Conservation (phyloP, 2,329 filamentous ascomycete genomes). For the Epichloe glyceriae region DNA sequence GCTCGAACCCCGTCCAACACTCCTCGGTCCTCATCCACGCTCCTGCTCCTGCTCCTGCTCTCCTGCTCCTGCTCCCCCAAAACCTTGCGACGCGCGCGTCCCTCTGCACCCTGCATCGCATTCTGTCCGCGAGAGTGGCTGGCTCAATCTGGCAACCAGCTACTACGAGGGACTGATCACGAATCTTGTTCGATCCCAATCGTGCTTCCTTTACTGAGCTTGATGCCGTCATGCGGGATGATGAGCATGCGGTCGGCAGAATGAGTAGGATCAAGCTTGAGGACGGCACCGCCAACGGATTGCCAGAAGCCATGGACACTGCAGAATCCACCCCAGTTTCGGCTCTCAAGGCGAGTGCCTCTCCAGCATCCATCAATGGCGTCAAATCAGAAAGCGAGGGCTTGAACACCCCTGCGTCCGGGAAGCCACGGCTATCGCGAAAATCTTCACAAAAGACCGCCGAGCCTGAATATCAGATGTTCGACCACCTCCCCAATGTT, state of each 20-base stretch:
- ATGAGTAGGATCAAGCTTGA: slow-evolving; percentile 34
- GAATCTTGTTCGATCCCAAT: background rate
- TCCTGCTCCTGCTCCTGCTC: background rate
- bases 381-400: slow-evolving; percentile 27
- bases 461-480: slow-evolving; percentile 51
- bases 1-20: slow-evolving; percentile 1
- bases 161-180: too few species aligned
- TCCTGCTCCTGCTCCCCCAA: background rate
- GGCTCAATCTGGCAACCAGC: background rate
- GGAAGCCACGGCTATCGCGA: slow-evolving; percentile 56
- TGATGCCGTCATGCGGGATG: slow-evolving; percentile 26
- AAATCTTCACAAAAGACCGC: slow-evolving; percentile 56
- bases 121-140: background rate
- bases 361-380: slow-evolving; percentile 32
- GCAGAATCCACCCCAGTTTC: slow-evolving; percentile 26
- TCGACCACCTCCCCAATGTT: slow-evolving; percentile 61
- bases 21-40: background rate
- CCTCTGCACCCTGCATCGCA: background rate
- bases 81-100: slow-evolving; percentile 2
- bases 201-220: background rate
- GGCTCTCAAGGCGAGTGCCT: slow-evolving; percentile 16
- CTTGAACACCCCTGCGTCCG: slow-evolving; percentile 33
- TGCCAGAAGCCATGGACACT: slow-evolving; percentile 27
- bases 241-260: slow-evolving; percentile 25
- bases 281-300: slow-evolving; percentile 24